Conservation (phyloP, 139 green algal species). For the Cymbomonas tetramitiformis region DNA sequence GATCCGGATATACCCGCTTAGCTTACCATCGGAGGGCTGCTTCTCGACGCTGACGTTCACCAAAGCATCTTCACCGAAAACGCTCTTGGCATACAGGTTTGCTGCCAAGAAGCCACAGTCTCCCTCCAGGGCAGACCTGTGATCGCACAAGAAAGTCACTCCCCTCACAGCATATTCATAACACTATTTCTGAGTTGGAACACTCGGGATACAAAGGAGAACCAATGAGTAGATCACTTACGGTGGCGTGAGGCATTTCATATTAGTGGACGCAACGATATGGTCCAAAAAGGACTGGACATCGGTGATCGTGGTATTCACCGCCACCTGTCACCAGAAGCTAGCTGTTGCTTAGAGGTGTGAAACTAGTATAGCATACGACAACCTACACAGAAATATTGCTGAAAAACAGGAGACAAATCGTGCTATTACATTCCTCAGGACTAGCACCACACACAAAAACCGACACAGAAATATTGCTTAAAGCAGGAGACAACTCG, state of each 20-base stretch:
- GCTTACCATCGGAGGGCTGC: conserved; percentile 49
- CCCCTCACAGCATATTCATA: conserved; percentile 4
- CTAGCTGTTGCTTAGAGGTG: no score
- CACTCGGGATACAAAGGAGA: not conserved
- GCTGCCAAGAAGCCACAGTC: conserved; percentile 85
- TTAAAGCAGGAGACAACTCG: no score
- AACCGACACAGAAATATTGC: no score
- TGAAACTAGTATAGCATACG: no score
- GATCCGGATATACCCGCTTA: conserved; percentile 89
- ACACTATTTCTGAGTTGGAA: not conserved
- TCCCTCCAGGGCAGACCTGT: conserved; percentile 68
- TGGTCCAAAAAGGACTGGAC: conserved; percentile 76
- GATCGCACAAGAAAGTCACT: conserved; percentile 15
- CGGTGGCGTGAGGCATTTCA: conserved; percentile 82
- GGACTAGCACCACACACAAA: not conserved
- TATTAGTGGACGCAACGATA: conserved; percentile 89
- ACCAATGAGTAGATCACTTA: conserved; percentile 6
- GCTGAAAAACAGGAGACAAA: conserved; percentile 7
- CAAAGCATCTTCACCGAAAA: conserved; percentile 96
- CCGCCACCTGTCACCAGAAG: no score
- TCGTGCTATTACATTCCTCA: not conserved
- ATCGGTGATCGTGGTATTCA: conserved; percentile 86
- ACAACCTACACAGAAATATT: no score
- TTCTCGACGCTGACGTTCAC: conserved; percentile 94
- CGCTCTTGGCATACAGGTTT: conserved; percentile 91